phyloP scores from a whole-genome alignment of 2,329 filamentous ascomycete genomes.

The Mariannaea elegans region DNA sequence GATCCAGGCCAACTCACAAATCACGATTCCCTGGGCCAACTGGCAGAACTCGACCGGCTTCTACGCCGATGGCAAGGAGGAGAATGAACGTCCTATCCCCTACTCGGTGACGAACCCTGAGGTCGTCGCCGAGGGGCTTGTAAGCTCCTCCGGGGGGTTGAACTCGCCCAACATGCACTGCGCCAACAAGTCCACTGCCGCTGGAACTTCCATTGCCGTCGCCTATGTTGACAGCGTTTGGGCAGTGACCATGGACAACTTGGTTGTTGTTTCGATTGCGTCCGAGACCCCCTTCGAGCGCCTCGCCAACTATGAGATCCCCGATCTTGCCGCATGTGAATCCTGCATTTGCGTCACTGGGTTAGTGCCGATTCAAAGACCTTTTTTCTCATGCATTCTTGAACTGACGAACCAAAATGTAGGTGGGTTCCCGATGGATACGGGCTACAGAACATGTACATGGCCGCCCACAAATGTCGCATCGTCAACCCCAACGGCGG shows the following conservation, averaged over 20 bases:
- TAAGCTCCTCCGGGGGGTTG: background rate
- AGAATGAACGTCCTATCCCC: conserved; percentile 13
- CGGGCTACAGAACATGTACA: conserved; percentile 19
- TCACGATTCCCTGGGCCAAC: conserved; percentile 14
- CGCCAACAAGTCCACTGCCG: conserved; percentile 15
- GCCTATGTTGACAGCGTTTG: conserved; percentile 12
- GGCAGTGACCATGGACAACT: conserved; percentile 16
- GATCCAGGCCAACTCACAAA: conserved; percentile 10
- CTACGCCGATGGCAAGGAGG: conserved; percentile 16
- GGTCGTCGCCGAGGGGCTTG: conserved; percentile 13
- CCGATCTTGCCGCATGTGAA: conserved; percentile 13
- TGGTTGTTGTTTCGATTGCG: conserved; percentile 12
- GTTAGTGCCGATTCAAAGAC: background rate
- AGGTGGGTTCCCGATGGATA: conserved; percentile 12
- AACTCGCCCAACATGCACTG: conserved; percentile 15
- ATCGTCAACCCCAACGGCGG: conserved; percentile 10
- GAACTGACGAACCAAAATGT: background rate
- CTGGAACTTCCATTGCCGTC: conserved; percentile 14
- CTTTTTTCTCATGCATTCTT: background rate
- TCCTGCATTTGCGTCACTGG: conserved; percentile 14
- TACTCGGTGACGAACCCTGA: conserved; percentile 15
- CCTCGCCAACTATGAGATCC: conserved; percentile 8
- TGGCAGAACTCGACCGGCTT: conserved; percentile 13
- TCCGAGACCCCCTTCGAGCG: conserved; percentile 17
- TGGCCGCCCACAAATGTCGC: conserved; percentile 17